A percentile compares a stretch with the other conserved stretches of the same genome.
Evolutionary conservation across 164 flowering plant species (phyloP).

Genomic region (Platanus orientalis): DNA sequence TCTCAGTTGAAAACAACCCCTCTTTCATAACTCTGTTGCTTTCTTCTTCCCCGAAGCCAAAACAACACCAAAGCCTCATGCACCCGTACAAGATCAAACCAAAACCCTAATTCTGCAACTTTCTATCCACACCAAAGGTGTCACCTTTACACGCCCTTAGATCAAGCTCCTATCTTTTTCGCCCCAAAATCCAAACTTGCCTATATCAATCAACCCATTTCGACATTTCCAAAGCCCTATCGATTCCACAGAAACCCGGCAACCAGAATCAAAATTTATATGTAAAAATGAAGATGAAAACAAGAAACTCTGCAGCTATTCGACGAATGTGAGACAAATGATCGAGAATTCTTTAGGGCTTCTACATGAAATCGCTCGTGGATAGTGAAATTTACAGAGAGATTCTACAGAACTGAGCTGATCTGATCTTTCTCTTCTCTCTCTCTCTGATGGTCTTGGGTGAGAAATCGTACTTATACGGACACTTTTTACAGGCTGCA

Average conservation of each 20-base stretch:
- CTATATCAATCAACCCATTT: not conserved
- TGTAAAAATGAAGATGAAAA: not conserved
- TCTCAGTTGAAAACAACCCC: conserved; percentile 9
- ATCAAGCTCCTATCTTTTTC: not conserved
- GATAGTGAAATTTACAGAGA: not conserved
- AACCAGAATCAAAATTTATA: too few relatives aligned
- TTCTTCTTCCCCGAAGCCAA: conserved; percentile 29
- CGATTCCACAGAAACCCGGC: not conserved
- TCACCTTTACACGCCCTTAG: conserved; percentile 1
- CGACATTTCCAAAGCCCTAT: not conserved
- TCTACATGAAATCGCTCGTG: not conserved
- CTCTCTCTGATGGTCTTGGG: too few relatives aligned
- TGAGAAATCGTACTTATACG: too few relatives aligned
- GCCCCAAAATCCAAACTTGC: not conserved
- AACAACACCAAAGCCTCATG: conserved; percentile 57
- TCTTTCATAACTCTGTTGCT: conserved; percentile 15
- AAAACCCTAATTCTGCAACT: conserved; percentile 5
- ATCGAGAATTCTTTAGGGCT: not conserved
- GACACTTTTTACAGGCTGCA: too few relatives aligned
- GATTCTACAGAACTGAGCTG: not conserved
- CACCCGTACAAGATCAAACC: conserved; percentile 20
- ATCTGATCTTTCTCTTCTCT: too few relatives aligned
- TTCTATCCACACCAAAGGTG: not conserved
- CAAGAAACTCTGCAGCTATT: not conserved
- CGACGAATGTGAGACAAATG: not conserved